Conservation (phyloP, 257 asterid genomes). For the Salvia splendens region DNA sequence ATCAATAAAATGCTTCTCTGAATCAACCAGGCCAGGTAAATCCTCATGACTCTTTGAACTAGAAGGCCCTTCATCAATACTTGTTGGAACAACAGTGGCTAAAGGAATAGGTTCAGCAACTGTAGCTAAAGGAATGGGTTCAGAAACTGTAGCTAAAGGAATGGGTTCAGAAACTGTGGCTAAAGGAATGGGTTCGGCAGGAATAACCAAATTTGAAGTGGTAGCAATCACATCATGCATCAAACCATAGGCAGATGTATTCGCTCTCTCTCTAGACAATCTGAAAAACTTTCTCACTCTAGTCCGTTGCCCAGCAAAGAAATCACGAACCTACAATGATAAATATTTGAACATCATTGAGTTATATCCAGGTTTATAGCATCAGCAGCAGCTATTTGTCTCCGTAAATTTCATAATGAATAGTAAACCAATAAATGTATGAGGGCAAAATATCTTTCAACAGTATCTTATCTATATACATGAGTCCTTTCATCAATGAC, state of each 20-base stretch:
- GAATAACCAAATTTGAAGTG: constrained; percentile 44
- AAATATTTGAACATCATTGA: constrained; percentile 16
- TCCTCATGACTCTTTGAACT: constrained; percentile 53
- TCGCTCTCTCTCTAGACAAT: constrained; percentile 64
- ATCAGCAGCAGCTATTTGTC: not conserved
- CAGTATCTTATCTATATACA: not conserved
- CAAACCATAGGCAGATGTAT: constrained; percentile 44
- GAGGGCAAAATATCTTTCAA: not conserved
- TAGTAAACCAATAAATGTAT: not conserved
- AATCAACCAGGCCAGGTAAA: constrained; percentile 55
- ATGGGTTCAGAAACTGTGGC: constrained; percentile 38
- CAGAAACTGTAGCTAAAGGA: constrained; percentile 22
- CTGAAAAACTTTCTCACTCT: constrained; percentile 81
- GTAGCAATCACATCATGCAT: constrained; percentile 43
- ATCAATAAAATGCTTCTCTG: constrained; percentile 64
- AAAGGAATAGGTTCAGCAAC: constrained; percentile 41
- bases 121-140: constrained; percentile 34
- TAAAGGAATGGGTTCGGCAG: constrained; percentile 39
- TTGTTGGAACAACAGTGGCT: constrained; percentile 42
- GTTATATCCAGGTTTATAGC: constrained; percentile 1
- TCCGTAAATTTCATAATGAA: not conserved
- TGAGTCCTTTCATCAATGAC: not conserved
- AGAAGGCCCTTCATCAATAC: constrained; percentile 60
- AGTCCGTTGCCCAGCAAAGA: constrained; percentile 72
- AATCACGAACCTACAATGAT: constrained; percentile 73